Evolutionary conservation across 2,329 filamentous ascomycete genomes (phyloP), one percentile per base, ranked within the genome.

Genomic region (Byssochlamys sp.): DNA sequence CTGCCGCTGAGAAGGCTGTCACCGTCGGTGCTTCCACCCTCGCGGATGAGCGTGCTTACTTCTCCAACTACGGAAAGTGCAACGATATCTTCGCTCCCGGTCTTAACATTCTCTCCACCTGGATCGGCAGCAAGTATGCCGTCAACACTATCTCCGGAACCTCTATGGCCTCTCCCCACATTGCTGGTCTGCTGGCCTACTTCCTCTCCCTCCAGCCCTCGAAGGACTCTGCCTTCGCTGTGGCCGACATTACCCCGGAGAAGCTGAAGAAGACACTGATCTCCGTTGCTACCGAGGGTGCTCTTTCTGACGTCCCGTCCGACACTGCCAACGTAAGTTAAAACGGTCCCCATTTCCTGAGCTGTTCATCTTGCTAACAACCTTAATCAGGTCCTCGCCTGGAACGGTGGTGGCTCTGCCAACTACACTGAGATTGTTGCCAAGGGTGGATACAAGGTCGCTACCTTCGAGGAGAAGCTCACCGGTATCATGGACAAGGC

Each of bases 11-110:
- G 69, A 90, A 95, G 71, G 91, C 94, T 65, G 85, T 99, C 74
- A 99, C 94, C 59, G 94, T 99, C 63, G 95, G 92, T 77, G 94
- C 94, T 65, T 95, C 91, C 52, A 94, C 90, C 66, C 84, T 99
- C 60, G 85, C 88, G 70, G 94, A 99, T 73, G 90, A 90, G 82
- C 92, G 94, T 78, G 94, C 94, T 64, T 99, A 97, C 85, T 99
- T 99, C 86, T 99, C 95, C 85, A 99, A 99, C 89, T 97, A 87
- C 77, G 94, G 94, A 76, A 94, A 92, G 83, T 99, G 94, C 84
- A 96, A 92, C 75, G 94, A 99, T 78, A 96, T 99, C 82, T 99
- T 99, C 71, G 94, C 91, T 62, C 94, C 94, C 60, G 94, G 94
- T 71, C 83, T 96, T 70, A 96, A 91, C 86, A 96, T 99, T 69